Conservation (phyloP, 768 basidiomycete species). For the Guyanaporus albipodus region DNA sequence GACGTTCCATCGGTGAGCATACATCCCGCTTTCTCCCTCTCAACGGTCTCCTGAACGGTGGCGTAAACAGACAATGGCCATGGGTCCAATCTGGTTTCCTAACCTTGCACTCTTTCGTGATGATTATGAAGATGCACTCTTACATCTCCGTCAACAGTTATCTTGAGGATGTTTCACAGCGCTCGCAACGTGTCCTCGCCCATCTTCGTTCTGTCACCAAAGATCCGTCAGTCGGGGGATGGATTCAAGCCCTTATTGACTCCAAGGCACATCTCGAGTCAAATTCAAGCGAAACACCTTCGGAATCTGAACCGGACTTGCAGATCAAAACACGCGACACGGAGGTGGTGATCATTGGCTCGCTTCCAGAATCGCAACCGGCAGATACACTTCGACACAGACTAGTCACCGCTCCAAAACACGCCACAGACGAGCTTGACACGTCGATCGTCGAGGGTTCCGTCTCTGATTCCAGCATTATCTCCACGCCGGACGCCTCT, state of each 20-base stretch:
- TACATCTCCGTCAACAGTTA: conserved; percentile 88
- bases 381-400: conserved; percentile 56
- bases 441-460: background rate
- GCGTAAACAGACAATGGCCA: conserved; percentile 74
- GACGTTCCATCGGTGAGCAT: conserved; percentile 77
- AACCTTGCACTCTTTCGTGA: conserved; percentile 81
- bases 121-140: conserved; percentile 97
- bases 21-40: background rate
- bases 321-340: conserved; percentile 43
- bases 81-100: conserved; percentile 96
- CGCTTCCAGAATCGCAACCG: conserved; percentile 51
- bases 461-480: conserved; percentile 1
- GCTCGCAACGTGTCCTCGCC: conserved; percentile 41
- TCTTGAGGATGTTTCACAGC: conserved; percentile 51
- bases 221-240: conserved; percentile 51
- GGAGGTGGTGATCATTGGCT: conserved; percentile 41
- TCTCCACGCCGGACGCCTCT: conserved; percentile 3
- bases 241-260: conserved; percentile 54
- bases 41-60: background rate
- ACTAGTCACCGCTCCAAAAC: conserved; percentile 36
- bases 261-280: conserved; percentile 41
- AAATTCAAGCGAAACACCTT: conserved; percentile 19
- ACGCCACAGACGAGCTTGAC: conserved; percentile 4
- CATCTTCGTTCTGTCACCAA: conserved; percentile 46
- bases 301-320: conserved; percentile 3